Percentiles rank a stretch among this genome's conserved stretches.
Evolutionary conservation across 257 asterid species (phyloP).

Genomic region (Fraxinus americana): DNA sequence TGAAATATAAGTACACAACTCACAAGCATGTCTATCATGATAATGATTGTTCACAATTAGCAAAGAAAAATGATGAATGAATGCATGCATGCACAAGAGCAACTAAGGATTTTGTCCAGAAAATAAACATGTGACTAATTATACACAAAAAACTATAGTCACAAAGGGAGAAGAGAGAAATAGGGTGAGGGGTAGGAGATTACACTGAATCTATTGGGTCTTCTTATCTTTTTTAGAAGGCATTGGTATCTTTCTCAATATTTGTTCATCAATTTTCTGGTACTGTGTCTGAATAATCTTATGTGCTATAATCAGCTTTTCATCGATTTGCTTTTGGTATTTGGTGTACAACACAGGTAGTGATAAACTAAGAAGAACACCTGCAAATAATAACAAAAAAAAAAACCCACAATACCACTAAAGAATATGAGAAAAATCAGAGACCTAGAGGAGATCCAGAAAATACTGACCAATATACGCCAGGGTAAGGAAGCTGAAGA

Average conservation of each 20-base stretch:
- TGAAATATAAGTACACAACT: not conserved
- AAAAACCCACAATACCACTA: conserved; percentile 7
- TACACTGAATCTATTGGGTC: conserved; percentile 58
- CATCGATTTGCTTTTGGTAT: conserved; percentile 76
- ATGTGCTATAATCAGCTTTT: conserved; percentile 54
- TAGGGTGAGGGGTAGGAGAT: not conserved
- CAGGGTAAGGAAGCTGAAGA: conserved; percentile 72
- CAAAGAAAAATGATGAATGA: not conserved
- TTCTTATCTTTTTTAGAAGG: conserved; percentile 66
- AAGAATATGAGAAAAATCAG: not conserved
- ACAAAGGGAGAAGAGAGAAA: not conserved
- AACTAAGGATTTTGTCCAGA: not conserved
- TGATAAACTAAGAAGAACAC: conserved; percentile 71
- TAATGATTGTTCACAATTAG: not conserved
- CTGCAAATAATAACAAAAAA: conserved; percentile 38
- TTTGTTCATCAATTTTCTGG: conserved; percentile 46
- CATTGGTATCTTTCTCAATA: conserved; percentile 59
- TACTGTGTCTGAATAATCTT: conserved; percentile 52
- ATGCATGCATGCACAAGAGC: not conserved
- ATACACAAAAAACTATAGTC: not conserved
- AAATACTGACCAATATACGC: conserved; percentile 60
- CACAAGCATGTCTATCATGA: not conserved
- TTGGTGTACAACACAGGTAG: conserved; percentile 71
- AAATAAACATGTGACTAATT: not conserved
- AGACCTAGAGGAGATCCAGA: not conserved